A percentile compares a stretch with the other conserved stretches of the same genome.
These are phyloP conservation scores for Parastagonospora avenae DNA, from an alignment of 2,329 filamentous ascomycete species.

Conservation along the genomic window DNA sequence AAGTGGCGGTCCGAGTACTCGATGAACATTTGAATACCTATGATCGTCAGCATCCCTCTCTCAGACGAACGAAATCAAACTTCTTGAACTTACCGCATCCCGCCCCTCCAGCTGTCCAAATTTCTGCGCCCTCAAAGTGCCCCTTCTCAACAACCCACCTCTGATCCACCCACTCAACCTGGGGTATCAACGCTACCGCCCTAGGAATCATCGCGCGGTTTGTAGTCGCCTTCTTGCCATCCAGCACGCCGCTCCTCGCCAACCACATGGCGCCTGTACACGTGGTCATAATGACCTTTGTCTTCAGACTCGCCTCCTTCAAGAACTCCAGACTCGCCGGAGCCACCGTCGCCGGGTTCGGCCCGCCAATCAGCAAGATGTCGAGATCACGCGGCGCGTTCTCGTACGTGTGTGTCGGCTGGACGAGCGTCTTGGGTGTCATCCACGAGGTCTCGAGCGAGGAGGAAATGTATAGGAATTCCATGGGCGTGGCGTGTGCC, in stretches of 20 bases:
- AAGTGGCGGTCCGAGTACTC: conserved; percentile 28
- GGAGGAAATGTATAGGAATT: conserved; percentile 48
- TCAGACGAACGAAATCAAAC: conserved; percentile 3
- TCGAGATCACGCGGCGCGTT: conserved; percentile 50
- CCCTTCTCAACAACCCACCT: conserved; percentile 46
- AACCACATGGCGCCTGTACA: conserved; percentile 50
- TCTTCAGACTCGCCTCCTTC: conserved; percentile 38
- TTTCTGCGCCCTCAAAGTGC: conserved; percentile 36
- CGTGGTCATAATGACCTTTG: conserved; percentile 46
- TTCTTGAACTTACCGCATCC: conserved; percentile 38
- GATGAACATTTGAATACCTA: conserved; percentile 33
- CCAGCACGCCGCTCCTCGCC: conserved; percentile 43
- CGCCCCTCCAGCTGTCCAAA: conserved; percentile 49
- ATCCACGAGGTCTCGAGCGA: conserved; percentile 38
- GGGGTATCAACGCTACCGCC: conserved; percentile 38
- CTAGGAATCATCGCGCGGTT: conserved; percentile 39
- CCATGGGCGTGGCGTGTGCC: conserved; percentile 34
- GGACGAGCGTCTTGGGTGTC: conserved; percentile 40
- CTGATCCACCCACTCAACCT: conserved; percentile 47
- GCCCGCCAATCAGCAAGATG: conserved; percentile 48
- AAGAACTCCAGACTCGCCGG: conserved; percentile 35
- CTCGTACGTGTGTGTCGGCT: conserved; percentile 49
- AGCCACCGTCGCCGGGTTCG: conserved; percentile 36
- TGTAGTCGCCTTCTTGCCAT: conserved; percentile 48
- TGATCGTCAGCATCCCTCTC: conserved; percentile 4